Conservation (phyloP, 2,329 filamentous ascomycete species). For the Cytospora mali region DNA sequence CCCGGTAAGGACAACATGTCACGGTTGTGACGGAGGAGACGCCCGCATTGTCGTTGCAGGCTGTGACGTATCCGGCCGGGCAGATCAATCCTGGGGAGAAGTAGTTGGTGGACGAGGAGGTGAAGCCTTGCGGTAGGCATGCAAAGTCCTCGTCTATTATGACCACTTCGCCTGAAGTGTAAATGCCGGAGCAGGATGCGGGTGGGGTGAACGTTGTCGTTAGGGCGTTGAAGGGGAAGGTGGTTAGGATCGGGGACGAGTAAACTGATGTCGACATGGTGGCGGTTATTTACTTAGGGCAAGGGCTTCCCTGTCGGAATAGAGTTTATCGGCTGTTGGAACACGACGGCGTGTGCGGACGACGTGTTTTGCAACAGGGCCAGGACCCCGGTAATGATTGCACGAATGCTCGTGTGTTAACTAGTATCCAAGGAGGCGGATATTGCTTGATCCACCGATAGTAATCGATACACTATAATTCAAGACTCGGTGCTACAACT, state of each 20-base stretch:
- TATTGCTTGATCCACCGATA: neutral
- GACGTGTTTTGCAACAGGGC: neutral
- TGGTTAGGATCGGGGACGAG: slow-evolving; percentile 3
- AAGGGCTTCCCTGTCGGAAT: neutral
- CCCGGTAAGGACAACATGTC: slow-evolving; percentile 40
- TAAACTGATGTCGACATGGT: slow-evolving; percentile 16
- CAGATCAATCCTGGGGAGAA: slow-evolving; percentile 28
- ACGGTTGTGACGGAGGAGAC: slow-evolving; percentile 37
- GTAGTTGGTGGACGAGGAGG: slow-evolving; percentile 13
- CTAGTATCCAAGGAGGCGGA: neutral
- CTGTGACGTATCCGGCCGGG: slow-evolving; percentile 33
- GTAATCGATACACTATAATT: neutral
- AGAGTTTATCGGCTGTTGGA: neutral
- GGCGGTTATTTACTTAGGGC: neutral
- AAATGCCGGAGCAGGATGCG: slow-evolving; percentile 17
- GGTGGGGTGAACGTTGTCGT: slow-evolving; percentile 24
- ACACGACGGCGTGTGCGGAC: neutral
- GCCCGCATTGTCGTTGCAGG: slow-evolving; percentile 36
- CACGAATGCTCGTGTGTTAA: neutral
- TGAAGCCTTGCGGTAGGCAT: slow-evolving; percentile 24
- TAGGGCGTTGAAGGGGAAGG: slow-evolving; percentile 15
- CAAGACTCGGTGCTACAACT: neutral
- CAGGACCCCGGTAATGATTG: neutral
- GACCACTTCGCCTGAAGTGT: slow-evolving; percentile 2
- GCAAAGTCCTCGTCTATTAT: slow-evolving; percentile 12